Conservation (phyloP, 2,329 filamentous ascomycete species). For the Daldinia eschscholtzii region DNA sequence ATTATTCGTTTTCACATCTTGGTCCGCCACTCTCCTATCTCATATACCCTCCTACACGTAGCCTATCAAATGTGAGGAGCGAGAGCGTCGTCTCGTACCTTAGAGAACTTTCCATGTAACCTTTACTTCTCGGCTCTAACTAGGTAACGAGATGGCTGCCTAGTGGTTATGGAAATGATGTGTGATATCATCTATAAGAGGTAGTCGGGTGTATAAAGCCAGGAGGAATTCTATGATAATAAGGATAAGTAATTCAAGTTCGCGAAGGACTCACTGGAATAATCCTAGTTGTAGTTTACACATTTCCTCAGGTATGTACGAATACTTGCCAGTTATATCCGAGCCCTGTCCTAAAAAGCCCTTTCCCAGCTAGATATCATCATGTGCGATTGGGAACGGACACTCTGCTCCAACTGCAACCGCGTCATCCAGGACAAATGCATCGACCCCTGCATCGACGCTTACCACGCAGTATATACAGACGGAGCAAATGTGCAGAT, state of each 20-base stretch:
- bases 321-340: not conserved
- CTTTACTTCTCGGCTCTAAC: not conserved
- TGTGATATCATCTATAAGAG: conserved; percentile 10
- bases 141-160: not conserved
- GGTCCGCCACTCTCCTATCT: not conserved
- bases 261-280: not conserved
- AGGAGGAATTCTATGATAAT: not conserved
- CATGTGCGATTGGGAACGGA: conserved; percentile 28
- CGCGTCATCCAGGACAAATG: conserved; percentile 25
- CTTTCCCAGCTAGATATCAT: not conserved
- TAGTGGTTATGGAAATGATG: conserved; percentile 1
- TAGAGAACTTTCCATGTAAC: conserved; percentile 6
- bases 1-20: not conserved
- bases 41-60: not conserved
- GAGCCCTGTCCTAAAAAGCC: not conserved
- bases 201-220: not conserved
- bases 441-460: conserved; percentile 20
- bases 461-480: conserved; percentile 22
- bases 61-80: conserved; percentile 1
- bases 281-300: not conserved
- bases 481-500: conserved; percentile 21
- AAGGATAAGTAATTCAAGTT: not conserved
- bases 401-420: conserved; percentile 25
- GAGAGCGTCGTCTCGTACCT: not conserved
- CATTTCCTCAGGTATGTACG: not conserved